These are phyloP conservation scores for Flaveria linearis DNA, from an alignment of 129 eudicot species.

Conservation along the genomic window DNA sequence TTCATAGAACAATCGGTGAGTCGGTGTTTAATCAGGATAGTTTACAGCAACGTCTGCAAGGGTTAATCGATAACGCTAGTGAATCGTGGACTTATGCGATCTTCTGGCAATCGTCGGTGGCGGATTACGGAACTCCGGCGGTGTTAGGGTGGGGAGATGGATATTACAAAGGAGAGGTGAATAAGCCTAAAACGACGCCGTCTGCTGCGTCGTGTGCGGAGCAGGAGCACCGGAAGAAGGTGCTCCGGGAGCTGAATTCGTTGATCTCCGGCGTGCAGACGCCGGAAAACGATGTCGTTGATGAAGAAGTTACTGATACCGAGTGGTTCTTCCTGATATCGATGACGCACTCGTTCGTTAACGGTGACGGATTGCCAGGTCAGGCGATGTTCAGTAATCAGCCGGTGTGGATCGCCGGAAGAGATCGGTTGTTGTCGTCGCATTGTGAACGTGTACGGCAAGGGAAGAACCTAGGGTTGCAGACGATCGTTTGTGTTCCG, in stretches of 20 bases:
- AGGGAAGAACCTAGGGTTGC: conserved; percentile 63
- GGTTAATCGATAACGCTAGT: conserved; percentile 59
- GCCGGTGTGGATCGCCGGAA: conserved; percentile 71
- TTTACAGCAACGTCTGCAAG: conserved; percentile 72
- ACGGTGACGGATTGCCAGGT: conserved; percentile 67
- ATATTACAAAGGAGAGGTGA: conserved; percentile 67
- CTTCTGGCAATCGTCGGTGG: conserved; percentile 74
- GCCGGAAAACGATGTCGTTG: conserved; percentile 49
- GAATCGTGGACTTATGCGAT: conserved; percentile 87
- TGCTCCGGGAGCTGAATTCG: conserved; percentile 74
- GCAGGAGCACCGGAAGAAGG: conserved; percentile 69
- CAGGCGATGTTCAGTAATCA: conserved; percentile 49
- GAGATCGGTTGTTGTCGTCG: conserved; percentile 45
- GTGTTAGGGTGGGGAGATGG: conserved; percentile 92
- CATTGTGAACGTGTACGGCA: conserved; percentile 73
- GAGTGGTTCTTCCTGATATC: conserved; percentile 88
- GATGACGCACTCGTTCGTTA: conserved; percentile 71
- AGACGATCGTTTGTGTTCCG: conserved; percentile 75
- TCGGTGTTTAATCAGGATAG: conserved; percentile 55
- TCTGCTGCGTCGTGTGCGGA: conserved; percentile 42
- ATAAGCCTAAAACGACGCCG: conserved; percentile 25
- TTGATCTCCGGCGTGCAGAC: conserved; percentile 58
- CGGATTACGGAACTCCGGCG: conserved; percentile 40
- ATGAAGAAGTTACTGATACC: conserved; percentile 76
- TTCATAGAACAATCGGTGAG: conserved; percentile 3